Percentiles rank a stretch among this genome's conserved stretches.
Evolutionary conservation across 371 early-diverging fungal genomes (phyloP).

Genomic region (Mucor racemosus): DNA sequence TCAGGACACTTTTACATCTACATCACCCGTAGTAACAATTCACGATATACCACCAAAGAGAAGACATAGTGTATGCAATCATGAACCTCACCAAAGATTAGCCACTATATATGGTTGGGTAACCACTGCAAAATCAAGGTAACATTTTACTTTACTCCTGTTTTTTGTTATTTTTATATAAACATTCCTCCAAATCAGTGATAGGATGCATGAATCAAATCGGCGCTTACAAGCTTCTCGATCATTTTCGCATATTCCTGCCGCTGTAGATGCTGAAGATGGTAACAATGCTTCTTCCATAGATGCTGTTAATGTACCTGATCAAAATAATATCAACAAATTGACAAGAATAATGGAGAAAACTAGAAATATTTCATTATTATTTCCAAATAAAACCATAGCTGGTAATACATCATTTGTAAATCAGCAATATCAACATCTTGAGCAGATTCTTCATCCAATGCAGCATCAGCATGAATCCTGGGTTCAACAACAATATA

Average conservation of each 20-base stretch:
- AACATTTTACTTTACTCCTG: constrained; percentile 2
- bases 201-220: constrained; percentile 12
- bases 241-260: constrained; percentile 30
- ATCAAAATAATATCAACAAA: constrained; percentile 17
- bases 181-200: constrained; percentile 10
- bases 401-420: not conserved
- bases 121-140: constrained; percentile 20
- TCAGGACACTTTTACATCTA: constrained; percentile 13
- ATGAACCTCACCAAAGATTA: constrained; percentile 51
- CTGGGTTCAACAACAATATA: not conserved
- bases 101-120: constrained; percentile 67
- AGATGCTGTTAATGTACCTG: not conserved
- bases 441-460: constrained; percentile 8
- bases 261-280: not conserved
- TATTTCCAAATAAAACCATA: constrained; percentile 15
- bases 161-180: not conserved
- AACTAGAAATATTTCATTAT: constrained; percentile 5
- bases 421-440: not conserved
- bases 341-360: constrained; percentile 37
- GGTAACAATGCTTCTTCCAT: not conserved
- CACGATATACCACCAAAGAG: constrained; percentile 30
- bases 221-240: constrained; percentile 20
- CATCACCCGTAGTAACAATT: constrained; percentile 29
- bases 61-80: constrained; percentile 49
- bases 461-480: constrained; percentile 4